Evolutionary conservation across 1,139 yeast species (phyloP).

Genomic region (Blastobotrys illinoisensis): DNA sequence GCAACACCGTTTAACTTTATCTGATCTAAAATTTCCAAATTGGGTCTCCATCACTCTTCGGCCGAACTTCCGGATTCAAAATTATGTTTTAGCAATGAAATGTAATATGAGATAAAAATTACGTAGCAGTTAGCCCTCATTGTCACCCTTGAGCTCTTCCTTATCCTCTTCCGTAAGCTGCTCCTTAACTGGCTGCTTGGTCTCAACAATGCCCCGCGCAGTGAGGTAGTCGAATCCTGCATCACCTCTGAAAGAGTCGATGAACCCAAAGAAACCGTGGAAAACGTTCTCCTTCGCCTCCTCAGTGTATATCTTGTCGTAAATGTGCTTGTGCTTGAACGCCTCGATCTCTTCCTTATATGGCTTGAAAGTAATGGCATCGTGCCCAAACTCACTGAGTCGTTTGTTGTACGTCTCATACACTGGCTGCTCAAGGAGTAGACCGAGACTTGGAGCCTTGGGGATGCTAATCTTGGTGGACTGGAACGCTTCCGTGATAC

Average conservation of each 20-base stretch:
- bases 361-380: constrained; percentile 62
- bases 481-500: constrained; percentile 76
- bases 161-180: constrained; percentile 26
- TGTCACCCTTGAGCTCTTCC: constrained; percentile 28
- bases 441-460: constrained; percentile 94
- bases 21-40: too few relatives aligned
- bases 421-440: constrained; percentile 85
- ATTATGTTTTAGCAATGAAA: neutral
- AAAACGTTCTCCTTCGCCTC: constrained; percentile 84
- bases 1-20: too few relatives aligned
- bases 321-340: constrained; percentile 82
- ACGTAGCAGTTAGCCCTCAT: constrained; percentile 20
- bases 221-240: constrained; percentile 74
- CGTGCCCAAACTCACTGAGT: constrained; percentile 73
- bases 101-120: neutral
- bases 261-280: constrained; percentile 82
- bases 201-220: constrained; percentile 47
- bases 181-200: constrained; percentile 15
- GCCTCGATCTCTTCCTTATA: constrained; percentile 68
- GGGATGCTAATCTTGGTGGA: constrained; percentile 79
- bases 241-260: constrained; percentile 64
- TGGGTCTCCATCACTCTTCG: neutral
- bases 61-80: neutral
- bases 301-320: constrained; percentile 86
- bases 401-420: constrained; percentile 77